phyloP scores from a whole-genome alignment of 2,329 filamentous ascomycete genomes.

The Stagonosporopsis rhizophila region DNA sequence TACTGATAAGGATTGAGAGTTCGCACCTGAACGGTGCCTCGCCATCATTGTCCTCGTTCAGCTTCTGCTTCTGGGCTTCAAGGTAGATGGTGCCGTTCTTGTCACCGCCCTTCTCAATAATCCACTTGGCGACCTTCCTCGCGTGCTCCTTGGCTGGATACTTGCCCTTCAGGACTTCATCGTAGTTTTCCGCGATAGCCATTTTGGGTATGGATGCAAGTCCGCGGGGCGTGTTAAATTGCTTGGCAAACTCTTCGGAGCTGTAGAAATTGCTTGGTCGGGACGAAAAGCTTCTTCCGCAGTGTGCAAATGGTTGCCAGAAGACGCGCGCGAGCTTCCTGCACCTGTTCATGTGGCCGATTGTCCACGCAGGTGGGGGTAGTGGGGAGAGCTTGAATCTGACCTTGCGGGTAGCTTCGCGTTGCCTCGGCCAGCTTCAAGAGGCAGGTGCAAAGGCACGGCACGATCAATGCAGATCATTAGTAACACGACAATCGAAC shows the following conservation, averaged over 20 bases:
- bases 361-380: conserved; percentile 32
- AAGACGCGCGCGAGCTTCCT: conserved; percentile 26
- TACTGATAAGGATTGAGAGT: background rate
- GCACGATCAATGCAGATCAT: conserved; percentile 3
- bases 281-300: conserved; percentile 15
- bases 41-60: conserved; percentile 91
- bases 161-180: conserved; percentile 60
- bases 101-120: conserved; percentile 70
- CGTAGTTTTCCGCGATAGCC: conserved; percentile 43
- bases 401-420: conserved; percentile 28
- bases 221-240: conserved; percentile 10
- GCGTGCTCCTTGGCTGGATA: conserved; percentile 89
- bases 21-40: conserved; percentile 77
- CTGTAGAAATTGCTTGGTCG: conserved; percentile 8
- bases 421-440: conserved; percentile 19
- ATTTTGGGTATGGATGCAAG: conserved; percentile 27
- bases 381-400: conserved; percentile 30
- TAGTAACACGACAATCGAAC: background rate
- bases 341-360: conserved; percentile 24
- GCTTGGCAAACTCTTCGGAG: conserved; percentile 4
- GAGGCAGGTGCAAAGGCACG: conserved; percentile 27
- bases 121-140: conserved; percentile 79
- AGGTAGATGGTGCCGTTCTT: conserved; percentile 81
- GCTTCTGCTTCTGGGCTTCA: conserved; percentile 79
- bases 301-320: conserved; percentile 18